phyloP scores from a whole-genome alignment of 345 rosid species.

The Geranium brycei region DNA sequence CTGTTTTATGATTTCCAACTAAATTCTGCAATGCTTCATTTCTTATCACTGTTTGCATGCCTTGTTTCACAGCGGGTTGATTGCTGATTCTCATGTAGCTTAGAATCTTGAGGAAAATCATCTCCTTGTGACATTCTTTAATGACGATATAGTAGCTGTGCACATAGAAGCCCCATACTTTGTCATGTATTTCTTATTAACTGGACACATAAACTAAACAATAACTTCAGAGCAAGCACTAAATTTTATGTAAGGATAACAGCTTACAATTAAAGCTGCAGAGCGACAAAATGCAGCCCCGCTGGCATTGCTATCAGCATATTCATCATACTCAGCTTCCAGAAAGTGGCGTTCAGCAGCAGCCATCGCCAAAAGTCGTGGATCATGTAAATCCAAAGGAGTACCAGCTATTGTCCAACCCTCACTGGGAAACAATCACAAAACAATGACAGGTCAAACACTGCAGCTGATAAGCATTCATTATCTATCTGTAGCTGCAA shows the following conservation, averaged over 20 bases:
- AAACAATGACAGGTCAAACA: slow-evolving; percentile 4
- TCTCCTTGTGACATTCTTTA: too few species aligned
- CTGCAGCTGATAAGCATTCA: slow-evolving; percentile 1
- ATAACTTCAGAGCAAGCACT: neutral
- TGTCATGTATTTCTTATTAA: neutral
- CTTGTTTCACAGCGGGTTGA: too few species aligned
- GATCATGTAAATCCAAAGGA: slow-evolving; percentile 56
- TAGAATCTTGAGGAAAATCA: too few species aligned
- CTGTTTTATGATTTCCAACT: too few species aligned
- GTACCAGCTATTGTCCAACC: slow-evolving; percentile 64
- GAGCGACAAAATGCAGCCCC: slow-evolving; percentile 92
- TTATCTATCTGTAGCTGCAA: too few species aligned
- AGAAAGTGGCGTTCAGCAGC: slow-evolving; percentile 74
- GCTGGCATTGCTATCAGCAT: slow-evolving; percentile 63
- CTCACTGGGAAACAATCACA: slow-evolving; percentile 27
- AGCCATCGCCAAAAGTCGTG: slow-evolving; percentile 64
- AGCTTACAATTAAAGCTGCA: slow-evolving; percentile 65
- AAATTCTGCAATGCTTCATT: too few species aligned
- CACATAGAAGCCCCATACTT: too few species aligned
- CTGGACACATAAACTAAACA: neutral
- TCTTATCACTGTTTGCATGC: too few species aligned
- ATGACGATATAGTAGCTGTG: too few species aligned
- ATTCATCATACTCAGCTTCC: slow-evolving; percentile 72
- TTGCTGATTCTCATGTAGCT: too few species aligned
- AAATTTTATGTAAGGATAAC: neutral